Evolutionary conservation across 176 grass and related monocot species (phyloP).

Genomic region (Otatea glauca): DNA sequence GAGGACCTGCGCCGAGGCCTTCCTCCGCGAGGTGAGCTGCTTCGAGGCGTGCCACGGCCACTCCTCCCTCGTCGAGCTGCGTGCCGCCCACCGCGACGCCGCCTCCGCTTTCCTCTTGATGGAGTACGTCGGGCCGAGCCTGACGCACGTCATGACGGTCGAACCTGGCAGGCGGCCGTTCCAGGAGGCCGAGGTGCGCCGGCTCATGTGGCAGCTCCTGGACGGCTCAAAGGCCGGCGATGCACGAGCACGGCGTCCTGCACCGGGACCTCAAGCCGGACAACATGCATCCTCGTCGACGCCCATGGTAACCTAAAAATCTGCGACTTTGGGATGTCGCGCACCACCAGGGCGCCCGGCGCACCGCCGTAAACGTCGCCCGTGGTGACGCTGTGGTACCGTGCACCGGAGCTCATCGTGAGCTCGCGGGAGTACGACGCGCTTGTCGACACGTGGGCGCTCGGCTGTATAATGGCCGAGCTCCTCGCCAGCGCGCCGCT

Average conservation of each 20-base stretch:
- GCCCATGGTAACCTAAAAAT: conserved; percentile 42
- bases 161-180: conserved; percentile 29
- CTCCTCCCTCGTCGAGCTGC: conserved; percentile 43
- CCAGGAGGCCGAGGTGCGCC: conserved; percentile 26
- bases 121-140: conserved; percentile 46
- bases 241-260: conserved; percentile 53
- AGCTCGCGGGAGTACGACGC: conserved; percentile 41
- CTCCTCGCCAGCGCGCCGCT: conserved; percentile 38
- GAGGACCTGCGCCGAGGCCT: not conserved
- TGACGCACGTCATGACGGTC: conserved; percentile 17
- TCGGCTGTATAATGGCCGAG: conserved; percentile 57
- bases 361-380: conserved; percentile 36
- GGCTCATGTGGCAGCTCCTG: conserved; percentile 45
- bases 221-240: conserved; percentile 20
- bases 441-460: conserved; percentile 49
- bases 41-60: conserved; percentile 18
- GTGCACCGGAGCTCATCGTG: conserved; percentile 47
- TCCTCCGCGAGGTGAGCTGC: conserved; percentile 11
- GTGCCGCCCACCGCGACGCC: not conserved
- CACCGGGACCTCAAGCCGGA: conserved; percentile 76
- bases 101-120: conserved; percentile 34
- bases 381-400: conserved; percentile 50
- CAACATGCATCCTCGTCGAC: conserved; percentile 62
- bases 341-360: not conserved
- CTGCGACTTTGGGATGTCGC: conserved; percentile 52